Evolutionary conservation across 1,284 basidiomycete genomes (phyloP).

Genomic region (Mycena citricolor): DNA sequence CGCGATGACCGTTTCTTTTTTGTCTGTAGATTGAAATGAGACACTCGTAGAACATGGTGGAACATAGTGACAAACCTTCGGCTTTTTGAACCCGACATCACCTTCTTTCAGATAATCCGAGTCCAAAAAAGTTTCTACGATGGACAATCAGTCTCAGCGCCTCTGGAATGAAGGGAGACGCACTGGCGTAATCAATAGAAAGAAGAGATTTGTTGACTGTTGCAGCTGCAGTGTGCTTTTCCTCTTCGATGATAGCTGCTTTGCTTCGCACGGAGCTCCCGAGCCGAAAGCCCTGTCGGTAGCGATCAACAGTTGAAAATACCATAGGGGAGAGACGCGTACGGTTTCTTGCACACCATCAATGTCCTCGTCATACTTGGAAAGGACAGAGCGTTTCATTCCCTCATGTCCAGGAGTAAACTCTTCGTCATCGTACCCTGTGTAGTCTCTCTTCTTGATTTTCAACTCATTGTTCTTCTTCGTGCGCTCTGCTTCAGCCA

Average conservation of each 20-base stretch:
- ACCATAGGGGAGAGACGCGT: constrained; percentile 26
- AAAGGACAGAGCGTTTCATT: constrained; percentile 79
- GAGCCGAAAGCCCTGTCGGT: constrained; percentile 73
- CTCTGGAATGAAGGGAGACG: constrained; percentile 30
- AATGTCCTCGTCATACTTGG: constrained; percentile 93
- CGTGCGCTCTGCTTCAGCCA: constrained; percentile 82
- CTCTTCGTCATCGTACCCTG: constrained; percentile 96
- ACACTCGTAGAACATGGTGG: background rate
- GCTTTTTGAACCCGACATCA: constrained; percentile 92
- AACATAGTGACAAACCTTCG: constrained; percentile 58
- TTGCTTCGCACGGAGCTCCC: constrained; percentile 53
- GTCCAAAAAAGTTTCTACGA: constrained; percentile 83
- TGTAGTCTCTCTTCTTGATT: constrained; percentile 88
- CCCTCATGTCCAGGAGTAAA: constrained; percentile 74
- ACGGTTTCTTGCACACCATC: constrained; percentile 70
- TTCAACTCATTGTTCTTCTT: constrained; percentile 83
- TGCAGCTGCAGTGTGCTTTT: constrained; percentile 55
- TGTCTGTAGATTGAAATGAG: constrained; percentile 48
- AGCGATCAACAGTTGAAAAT: constrained; percentile 4
- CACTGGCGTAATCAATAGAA: constrained; percentile 90
- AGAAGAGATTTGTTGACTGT: constrained; percentile 79
- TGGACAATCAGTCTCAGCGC: constrained; percentile 13
- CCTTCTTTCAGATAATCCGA: constrained; percentile 91
- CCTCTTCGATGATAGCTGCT: constrained; percentile 40
- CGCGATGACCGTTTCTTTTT: constrained; percentile 88